A percentile compares a stretch with the other conserved stretches of the same genome.
These are phyloP conservation scores for Tetratostichococcus sp. DNA, from an alignment of 139 green algal species.

Conservation along the genomic window DNA sequence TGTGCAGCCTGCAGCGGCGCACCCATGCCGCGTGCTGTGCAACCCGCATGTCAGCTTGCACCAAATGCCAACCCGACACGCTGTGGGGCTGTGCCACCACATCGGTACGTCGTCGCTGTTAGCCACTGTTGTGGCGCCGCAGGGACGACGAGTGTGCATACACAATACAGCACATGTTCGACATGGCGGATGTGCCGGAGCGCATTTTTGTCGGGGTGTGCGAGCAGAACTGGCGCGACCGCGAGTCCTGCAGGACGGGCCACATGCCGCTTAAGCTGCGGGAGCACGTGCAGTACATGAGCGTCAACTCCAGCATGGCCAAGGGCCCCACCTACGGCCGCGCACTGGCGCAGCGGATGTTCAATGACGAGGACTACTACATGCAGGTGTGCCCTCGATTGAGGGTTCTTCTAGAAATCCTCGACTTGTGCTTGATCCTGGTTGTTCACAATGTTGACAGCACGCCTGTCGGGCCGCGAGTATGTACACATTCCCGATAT, in stretches of 20 bases:
- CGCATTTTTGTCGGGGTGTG: not conserved
- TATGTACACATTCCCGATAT: too few species aligned
- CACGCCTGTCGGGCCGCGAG: too few species aligned
- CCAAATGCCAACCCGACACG: too few species aligned
- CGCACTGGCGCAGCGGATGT: slow-evolving; percentile 10
- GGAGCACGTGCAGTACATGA: not conserved
- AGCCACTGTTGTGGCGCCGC: too few species aligned
- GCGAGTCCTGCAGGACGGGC: not conserved
- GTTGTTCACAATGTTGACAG: not conserved
- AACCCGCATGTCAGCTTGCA: too few species aligned
- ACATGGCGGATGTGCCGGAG: not conserved
- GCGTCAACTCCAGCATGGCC: not conserved
- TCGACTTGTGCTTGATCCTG: too few species aligned
- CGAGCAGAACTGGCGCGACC: not conserved
- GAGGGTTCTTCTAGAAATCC: too few species aligned
- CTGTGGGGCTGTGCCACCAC: too few species aligned
- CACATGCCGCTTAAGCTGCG: not conserved
- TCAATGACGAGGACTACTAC: slow-evolving; percentile 12
- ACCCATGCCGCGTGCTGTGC: too few species aligned
- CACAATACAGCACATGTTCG: not conserved
- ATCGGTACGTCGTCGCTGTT: too few species aligned
- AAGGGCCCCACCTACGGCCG: slow-evolving; percentile 15
- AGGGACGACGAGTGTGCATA: not conserved
- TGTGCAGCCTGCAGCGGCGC: too few species aligned
- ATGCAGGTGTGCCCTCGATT: slow-evolving; percentile 14